Base-by-base conservation (phyloP, 345 rosid species). In the Dimocarpus longan region DNA sequence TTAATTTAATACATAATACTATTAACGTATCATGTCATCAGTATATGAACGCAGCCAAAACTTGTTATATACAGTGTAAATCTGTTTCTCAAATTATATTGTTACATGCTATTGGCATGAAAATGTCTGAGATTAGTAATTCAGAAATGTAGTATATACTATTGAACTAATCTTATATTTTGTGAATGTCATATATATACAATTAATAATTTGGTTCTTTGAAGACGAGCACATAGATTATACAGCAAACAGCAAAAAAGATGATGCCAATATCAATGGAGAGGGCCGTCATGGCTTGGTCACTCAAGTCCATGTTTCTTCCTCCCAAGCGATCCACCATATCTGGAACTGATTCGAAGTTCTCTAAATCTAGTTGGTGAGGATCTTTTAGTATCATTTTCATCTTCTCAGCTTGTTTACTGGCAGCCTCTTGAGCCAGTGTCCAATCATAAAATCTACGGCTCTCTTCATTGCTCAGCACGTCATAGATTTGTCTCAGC, bases 381-480 rank as follows among this genome's bases (percentile, higher is more conserved):
- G 98, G 98, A 69, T 95, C 98, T 52, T 92, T 90, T 12, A 95
- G 73, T 43, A 83, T 91, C 86, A 90, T 86, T 60, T 87, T 92
- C 93, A 92, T 79, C 68, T 92, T 90, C 88, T 93, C 94, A 7
- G 91, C 94, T 82, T 95, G 88, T 3, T 92, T 88, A 75, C 98
- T 95, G 0, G 95, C 97, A 0, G 88, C 91, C 70, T 95, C 98
- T 73, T 95, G 98, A 6, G 95, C 98, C 0, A 95, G 85, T 12
- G 98, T 90, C 98, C 98, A 95, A 63, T 95, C 97, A 43, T 95
- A 95, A 75, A 95, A 95, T 69, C 78, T 84, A 3, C 98, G 84
- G 15, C 85, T 88, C 91, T 93, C 95, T 3, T 76, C 87, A 12
- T 88, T 70, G 88, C 97, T 90, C 56, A 95, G 44, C 48, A 87